Evolutionary conservation across 106 monocot species (phyloP), one percentile per base, ranked within the genome.

Genomic region (Xerophyta viscosa): DNA sequence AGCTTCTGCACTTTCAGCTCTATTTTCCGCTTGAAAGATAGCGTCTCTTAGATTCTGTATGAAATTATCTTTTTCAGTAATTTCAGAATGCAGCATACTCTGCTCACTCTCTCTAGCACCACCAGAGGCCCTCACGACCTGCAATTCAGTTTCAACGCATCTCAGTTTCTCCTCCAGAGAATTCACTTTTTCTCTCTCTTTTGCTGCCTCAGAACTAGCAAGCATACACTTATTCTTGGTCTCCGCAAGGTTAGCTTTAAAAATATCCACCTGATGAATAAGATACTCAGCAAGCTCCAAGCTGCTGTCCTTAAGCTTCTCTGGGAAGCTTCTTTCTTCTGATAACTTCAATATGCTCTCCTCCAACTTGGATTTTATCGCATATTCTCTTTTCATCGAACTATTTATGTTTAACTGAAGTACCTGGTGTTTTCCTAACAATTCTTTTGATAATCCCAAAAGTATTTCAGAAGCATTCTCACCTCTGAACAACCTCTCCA

Each of bases 401-500:
- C 67, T 39, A 47, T 49, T 71, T 20, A 72, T 60, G 50, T 63
- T 71, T 10, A 69, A 54, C 19, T 81, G 72, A 41, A 48, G 43
- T 20, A 64, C 24, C 50, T 84, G 81, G 45, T 82, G 44, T 58
- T 65, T 76, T 24, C 52, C 58, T 2, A 28, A 9, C 20, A 86
- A 54, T 67, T 79, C 84, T 52, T 75, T 85, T 43, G 79, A 88
- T 27, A 72, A 71, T 29, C 73, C 74, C 41, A 71, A 44, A 24
- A 82, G 57, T 23, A 69, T 10, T 44, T 71, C 82, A 26, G 78
- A 50, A 57, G 70, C 55, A 73, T 83, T 96, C 66, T 96, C 89
- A 63, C 89, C 65, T 60, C 68, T 65, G 66, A 85, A 73, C 17
- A 63, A 15, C 62, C 63, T 75, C 37, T 71, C 76, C 27, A 58